Evolutionary conservation across 306 rosid species (phyloP).

Genomic region (Prosopis cineraria): DNA sequence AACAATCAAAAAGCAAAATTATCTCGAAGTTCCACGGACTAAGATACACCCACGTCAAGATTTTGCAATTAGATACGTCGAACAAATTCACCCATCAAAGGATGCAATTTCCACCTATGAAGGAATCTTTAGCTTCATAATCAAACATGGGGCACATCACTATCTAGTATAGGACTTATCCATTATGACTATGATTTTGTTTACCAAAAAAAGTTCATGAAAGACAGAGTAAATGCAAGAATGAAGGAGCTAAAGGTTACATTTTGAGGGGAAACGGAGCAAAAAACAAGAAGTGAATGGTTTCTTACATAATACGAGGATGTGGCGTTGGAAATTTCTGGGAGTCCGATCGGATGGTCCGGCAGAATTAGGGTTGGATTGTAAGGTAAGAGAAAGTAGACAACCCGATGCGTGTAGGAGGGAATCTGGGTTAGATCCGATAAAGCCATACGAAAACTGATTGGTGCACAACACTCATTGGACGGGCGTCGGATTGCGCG

Average conservation of each 20-base stretch:
- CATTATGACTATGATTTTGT: background rate
- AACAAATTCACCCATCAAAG: background rate
- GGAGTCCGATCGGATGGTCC: conserved; percentile 54
- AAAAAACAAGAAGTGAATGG: background rate
- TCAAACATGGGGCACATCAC: conserved; percentile 9
- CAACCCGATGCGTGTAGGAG: conserved; percentile 44
- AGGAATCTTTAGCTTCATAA: background rate
- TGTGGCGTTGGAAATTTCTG: conserved; percentile 2
- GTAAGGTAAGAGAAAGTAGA: conserved; percentile 30
- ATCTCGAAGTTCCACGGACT: background rate
- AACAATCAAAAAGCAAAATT: conserved; percentile 16
- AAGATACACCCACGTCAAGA: conserved; percentile 1
- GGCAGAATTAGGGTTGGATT: conserved; percentile 44
- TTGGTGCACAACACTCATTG: background rate
- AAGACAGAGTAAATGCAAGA: background rate
- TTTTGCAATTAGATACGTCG: background rate
- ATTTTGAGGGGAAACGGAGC: background rate
- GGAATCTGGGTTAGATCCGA: conserved; percentile 60
- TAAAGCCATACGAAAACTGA: conserved; percentile 20
- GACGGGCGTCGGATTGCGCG: background rate
- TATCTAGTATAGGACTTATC: background rate
- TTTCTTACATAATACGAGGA: conserved; percentile 25
- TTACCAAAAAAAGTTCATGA: background rate
- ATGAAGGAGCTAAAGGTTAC: background rate
- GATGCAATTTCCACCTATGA: conserved; percentile 1